phyloP scores from a whole-genome alignment of 495 filamentous ascomycete species.

The Margaritispora aquatica region DNA sequence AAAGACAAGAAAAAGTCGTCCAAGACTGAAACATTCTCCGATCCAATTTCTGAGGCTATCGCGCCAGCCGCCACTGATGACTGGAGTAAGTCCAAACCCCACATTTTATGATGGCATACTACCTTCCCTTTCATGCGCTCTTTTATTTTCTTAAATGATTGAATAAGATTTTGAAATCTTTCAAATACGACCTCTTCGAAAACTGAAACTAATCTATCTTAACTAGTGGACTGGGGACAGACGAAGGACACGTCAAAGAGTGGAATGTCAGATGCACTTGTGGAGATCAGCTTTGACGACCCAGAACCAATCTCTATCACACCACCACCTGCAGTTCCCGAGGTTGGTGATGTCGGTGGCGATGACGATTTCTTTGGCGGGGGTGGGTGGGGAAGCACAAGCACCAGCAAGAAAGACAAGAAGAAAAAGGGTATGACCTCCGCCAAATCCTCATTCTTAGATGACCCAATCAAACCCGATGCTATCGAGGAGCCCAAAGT shows the following conservation, averaged over 20 bases:
- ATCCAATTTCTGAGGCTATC: neutral
- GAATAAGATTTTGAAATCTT: too few relatives aligned
- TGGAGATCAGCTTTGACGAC: slow-evolving; percentile 25
- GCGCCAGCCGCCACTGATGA: slow-evolving; percentile 20
- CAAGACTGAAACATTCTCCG: too few relatives aligned
- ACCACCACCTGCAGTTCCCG: slow-evolving; percentile 29
- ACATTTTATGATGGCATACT: neutral
- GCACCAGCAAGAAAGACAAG: slow-evolving; percentile 29
- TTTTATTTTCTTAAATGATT: too few relatives aligned
- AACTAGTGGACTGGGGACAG: slow-evolving; percentile 15
- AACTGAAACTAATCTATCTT: too few relatives aligned
- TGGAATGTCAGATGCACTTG: slow-evolving; percentile 18
- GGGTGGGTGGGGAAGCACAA: slow-evolving; percentile 33
- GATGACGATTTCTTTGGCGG: slow-evolving; percentile 29
- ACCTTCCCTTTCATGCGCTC: too few relatives aligned
- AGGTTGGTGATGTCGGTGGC: slow-evolving; percentile 23
- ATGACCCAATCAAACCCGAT: slow-evolving; percentile 34
- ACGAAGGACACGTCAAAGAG: slow-evolving; percentile 19
- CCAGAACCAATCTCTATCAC: slow-evolving; percentile 24
- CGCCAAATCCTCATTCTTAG: slow-evolving; percentile 17
- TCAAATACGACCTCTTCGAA: too few relatives aligned
- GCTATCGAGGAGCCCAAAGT: slow-evolving; percentile 38
- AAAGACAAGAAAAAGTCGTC: slow-evolving; percentile 19
- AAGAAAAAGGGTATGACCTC: slow-evolving; percentile 30
- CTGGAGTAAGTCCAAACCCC: slow-evolving; percentile 16